These are phyloP conservation scores for Eremothecium gossypii DNA, from an alignment of 1,139 yeast genomes.

Conservation along the genomic window DNA sequence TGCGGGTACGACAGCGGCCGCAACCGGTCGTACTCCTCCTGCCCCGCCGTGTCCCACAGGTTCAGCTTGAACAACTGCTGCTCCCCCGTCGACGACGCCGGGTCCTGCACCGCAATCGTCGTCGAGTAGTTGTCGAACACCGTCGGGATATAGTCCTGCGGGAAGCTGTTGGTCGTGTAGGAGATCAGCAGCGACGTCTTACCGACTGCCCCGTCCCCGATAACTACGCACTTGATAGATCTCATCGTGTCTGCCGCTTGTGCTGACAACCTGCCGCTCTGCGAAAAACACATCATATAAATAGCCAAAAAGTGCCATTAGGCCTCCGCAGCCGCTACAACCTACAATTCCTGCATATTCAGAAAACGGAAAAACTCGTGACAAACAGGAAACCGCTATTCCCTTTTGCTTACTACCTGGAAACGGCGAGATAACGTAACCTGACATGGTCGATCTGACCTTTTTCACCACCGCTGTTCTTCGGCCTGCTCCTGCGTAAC, in stretches of 20 bases:
- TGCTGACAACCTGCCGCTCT: too few species aligned
- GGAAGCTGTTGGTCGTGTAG: constrained; percentile 89
- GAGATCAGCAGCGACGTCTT: constrained; percentile 82
- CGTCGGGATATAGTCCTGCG: constrained; percentile 92
- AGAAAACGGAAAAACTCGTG: too few species aligned
- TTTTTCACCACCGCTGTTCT: too few species aligned
- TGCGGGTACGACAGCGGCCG: constrained; percentile 90
- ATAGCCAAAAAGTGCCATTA: too few species aligned
- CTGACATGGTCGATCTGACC: too few species aligned
- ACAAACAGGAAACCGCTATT: too few species aligned
- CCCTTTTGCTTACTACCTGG: too few species aligned
- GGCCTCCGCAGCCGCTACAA: too few species aligned
- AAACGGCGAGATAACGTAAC: too few species aligned
- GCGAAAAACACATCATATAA: too few species aligned
- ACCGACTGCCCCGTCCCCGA: constrained; percentile 96
- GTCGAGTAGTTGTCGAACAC: constrained; percentile 88
- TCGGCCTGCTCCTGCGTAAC: too few species aligned
- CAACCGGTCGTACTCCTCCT: constrained; percentile 83
- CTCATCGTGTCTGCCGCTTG: constrained; percentile 41
- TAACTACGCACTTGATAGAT: constrained; percentile 89
- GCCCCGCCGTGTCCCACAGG: constrained; percentile 98
- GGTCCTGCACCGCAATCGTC: constrained; percentile 46
- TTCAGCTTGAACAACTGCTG: constrained; percentile 60
- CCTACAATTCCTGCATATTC: too few species aligned
- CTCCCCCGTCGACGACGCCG: constrained; percentile 59